These are phyloP conservation scores for Trametopsis cervina DNA, from an alignment of 768 basidiomycete genomes.

Conservation along the genomic window DNA sequence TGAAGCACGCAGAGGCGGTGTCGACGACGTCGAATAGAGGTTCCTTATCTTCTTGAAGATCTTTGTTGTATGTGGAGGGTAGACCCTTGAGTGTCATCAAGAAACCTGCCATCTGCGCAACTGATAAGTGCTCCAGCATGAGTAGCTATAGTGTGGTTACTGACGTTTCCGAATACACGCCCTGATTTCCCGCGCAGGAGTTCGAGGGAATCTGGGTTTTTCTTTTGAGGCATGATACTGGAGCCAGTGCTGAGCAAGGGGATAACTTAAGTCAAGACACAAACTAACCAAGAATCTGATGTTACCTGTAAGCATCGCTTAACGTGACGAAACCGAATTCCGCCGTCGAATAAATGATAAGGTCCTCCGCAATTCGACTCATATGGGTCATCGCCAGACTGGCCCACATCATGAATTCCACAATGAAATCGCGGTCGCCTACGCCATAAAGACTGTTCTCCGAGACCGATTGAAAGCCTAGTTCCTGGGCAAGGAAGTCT, in stretches of 20 bases:
- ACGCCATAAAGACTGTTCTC: slow-evolving; percentile 98
- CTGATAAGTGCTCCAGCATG: no score
- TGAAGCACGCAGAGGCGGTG: slow-evolving; percentile 79
- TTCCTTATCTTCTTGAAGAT: slow-evolving; percentile 98
- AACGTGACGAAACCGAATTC: slow-evolving; percentile 97
- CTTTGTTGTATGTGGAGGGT: slow-evolving; percentile 99
- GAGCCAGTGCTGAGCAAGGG: slow-evolving; percentile 76
- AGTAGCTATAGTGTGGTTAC: no score
- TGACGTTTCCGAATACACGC: slow-evolving; percentile 85
- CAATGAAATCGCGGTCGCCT: slow-evolving; percentile 94
- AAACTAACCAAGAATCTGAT: slow-evolving; percentile 5
- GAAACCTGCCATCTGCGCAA: slow-evolving; percentile 92
- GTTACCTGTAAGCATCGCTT: slow-evolving; percentile 92
- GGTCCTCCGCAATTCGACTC: slow-evolving; percentile 91
- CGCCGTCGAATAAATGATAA: slow-evolving; percentile 93
- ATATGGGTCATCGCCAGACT: slow-evolving; percentile 90
- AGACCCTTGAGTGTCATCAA: slow-evolving; percentile 96
- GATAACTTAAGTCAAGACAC: background rate
- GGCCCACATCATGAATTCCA: slow-evolving; percentile 96
- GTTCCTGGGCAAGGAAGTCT: slow-evolving; percentile 84
- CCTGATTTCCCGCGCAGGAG: slow-evolving; percentile 93
- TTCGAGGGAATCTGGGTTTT: slow-evolving; percentile 96
- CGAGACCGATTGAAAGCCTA: slow-evolving; percentile 81
- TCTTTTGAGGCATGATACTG: slow-evolving; percentile 99
- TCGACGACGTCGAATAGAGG: slow-evolving; percentile 93